A percentile compares a stretch with the other conserved stretches of the same genome.
Conservation (phyloP, 768 basidiomycete species). For the Boletus barrowsii region DNA sequence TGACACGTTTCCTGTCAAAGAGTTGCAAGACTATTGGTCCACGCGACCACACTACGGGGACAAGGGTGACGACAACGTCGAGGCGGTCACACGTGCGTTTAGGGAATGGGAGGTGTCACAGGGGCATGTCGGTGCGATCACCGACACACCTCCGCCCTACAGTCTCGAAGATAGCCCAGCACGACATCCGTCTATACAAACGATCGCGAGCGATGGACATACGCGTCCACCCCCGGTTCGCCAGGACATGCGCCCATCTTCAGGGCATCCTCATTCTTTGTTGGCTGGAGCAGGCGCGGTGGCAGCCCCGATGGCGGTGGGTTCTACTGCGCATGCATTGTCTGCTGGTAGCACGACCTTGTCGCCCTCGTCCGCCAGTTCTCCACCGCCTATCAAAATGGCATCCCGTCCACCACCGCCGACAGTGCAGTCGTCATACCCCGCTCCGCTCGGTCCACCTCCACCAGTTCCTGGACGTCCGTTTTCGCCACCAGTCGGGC, state of each 20-base stretch:
- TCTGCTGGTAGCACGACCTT: neutral
- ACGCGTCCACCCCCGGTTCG: neutral
- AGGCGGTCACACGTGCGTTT: conserved; percentile 8
- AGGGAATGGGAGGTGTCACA: neutral
- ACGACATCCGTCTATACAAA: neutral
- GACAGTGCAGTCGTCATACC: neutral
- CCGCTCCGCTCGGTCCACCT: too few species aligned
- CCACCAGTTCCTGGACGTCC: too few species aligned
- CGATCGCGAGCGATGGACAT: too few species aligned
- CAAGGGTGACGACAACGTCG: conserved; percentile 13
- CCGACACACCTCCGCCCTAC: conserved; percentile 71
- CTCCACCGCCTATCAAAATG: conserved; percentile 12
- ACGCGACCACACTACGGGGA: conserved; percentile 56
- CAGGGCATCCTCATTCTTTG: conserved; percentile 1
- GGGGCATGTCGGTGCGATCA: conserved; percentile 30
- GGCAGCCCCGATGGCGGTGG: neutral
- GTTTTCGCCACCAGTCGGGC: too few species aligned
- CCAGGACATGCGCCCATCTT: conserved; percentile 5
- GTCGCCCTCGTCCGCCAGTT: neutral
- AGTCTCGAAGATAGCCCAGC: conserved; percentile 41
- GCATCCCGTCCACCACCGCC: conserved; percentile 10
- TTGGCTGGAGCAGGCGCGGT: neutral
- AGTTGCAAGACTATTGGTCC: conserved; percentile 73
- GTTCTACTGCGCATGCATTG: neutral
- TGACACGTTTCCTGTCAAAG: conserved; percentile 66